Evolutionary conservation across 2,329 filamentous ascomycete species (phyloP), one percentile per base, ranked within the genome.

Genomic region (Aspergillus ochraceus): DNA sequence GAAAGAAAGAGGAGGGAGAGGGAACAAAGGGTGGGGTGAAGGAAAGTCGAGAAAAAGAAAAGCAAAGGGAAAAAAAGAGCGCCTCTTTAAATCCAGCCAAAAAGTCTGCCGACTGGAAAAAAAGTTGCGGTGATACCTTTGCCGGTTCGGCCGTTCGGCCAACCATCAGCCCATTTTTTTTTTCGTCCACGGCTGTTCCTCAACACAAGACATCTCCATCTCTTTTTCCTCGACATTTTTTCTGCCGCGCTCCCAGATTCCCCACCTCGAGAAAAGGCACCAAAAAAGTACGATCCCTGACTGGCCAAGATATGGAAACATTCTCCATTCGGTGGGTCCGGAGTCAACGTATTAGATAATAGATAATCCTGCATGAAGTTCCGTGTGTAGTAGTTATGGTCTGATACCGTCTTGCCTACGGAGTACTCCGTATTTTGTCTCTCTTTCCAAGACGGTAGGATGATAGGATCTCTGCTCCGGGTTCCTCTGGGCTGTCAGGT

Each of bases 141-240:
- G 46, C 22, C 26, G 42, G 54, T 19, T 50, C 57, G 36, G 56
- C 54, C 50, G 20, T 51, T 46, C 51, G 57, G 32, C 57, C 39
- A 60, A 57, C 52, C 32, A 57, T 60, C 58, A 60, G 51, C 19
- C 52, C 52, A 46, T 46, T 46, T 20, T 29, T 42, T 24, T 54
- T 45, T 51, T 29, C 26, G 26, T 29, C 26, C 12, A 24, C 24
- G 26, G 24, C 17, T n/a, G 26, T 22, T 52, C 19, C 19, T 45
- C 26, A 45, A 42, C 26, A 29, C 42, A 47, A 19, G 50, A 39
- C 14, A 46, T 49, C 47, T 55, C 30, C 26, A 26, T 50, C 53
- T 55, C 58, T 57, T 49, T 55, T 58, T 52, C 29, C 45, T 51
- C 29, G 46, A 53, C 52, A 52, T 54, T 59, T 55, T 60, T 57